These are phyloP conservation scores for Calocera viscosa DNA, from an alignment of 768 basidiomycete genomes.

Conservation along the genomic window DNA sequence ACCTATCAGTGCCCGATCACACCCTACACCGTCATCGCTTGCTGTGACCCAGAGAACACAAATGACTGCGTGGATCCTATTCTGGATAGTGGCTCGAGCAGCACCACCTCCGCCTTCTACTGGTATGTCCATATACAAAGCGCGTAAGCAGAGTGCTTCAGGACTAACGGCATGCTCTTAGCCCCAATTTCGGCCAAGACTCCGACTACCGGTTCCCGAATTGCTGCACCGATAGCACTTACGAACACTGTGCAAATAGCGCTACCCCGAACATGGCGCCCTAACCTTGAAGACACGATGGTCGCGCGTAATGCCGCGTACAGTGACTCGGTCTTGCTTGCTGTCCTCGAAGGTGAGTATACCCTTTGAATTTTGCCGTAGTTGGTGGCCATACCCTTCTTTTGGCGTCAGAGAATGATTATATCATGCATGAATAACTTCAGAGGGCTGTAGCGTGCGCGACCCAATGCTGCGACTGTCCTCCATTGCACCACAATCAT, in stretches of 20 bases:
- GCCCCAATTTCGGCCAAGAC: background rate
- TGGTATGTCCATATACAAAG: too few relatives aligned
- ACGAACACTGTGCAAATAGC: background rate
- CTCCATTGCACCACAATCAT: too few relatives aligned
- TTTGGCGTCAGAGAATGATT: too few relatives aligned
- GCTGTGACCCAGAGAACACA: background rate
- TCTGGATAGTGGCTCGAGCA: background rate
- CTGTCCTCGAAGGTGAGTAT: too few relatives aligned
- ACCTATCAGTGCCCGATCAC: background rate
- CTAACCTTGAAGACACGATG: too few relatives aligned
- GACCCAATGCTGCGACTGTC: too few relatives aligned
- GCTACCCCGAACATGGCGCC: background rate
- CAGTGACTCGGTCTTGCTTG: too few relatives aligned
- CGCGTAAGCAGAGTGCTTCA: background rate
- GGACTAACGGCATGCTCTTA: background rate
- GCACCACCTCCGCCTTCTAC: background rate
- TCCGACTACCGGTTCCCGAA: background rate
- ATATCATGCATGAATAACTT: too few relatives aligned
- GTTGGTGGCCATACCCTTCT: too few relatives aligned
- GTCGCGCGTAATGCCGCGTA: too few relatives aligned
- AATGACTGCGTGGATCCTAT: background rate
- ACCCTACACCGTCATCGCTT: background rate
- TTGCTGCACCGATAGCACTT: background rate
- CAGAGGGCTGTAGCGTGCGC: too few relatives aligned
- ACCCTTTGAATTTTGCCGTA: too few relatives aligned